These are phyloP conservation scores for Phtheirospermum japonicum DNA, from an alignment of 257 asterid genomes.

Conservation along the genomic window DNA sequence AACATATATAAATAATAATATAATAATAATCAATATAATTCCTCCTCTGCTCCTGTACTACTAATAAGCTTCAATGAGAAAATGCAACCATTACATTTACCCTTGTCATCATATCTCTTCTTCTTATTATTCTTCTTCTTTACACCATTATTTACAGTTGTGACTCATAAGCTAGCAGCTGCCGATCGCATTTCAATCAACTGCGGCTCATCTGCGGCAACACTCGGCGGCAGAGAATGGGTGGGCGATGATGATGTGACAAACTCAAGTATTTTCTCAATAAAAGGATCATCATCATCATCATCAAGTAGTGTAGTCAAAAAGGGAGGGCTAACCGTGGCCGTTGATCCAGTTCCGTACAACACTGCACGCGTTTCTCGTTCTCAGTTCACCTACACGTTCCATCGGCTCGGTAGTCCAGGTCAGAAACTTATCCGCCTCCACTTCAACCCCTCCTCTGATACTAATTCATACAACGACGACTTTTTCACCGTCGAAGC, in stretches of 20 bases:
- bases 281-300: slow-evolving; percentile 33
- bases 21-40: too few relatives aligned
- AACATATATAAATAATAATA: not conserved
- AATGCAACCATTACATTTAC: not conserved
- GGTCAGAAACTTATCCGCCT: slow-evolving; percentile 53
- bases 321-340: not conserved
- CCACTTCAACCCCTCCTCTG: slow-evolving; percentile 39
- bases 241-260: slow-evolving; percentile 17
- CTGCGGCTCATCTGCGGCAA: slow-evolving; percentile 37
- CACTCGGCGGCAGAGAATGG: slow-evolving; percentile 31
- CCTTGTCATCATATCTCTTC: not conserved
- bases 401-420: slow-evolving; percentile 30
- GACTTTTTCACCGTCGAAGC: slow-evolving; percentile 45
- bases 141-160: slow-evolving; percentile 15
- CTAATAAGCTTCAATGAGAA: too few relatives aligned
- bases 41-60: not conserved
- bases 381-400: slow-evolving; percentile 39
- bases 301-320: slow-evolving; percentile 15
- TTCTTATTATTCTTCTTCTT: slow-evolving; percentile 13
- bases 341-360: slow-evolving; percentile 38
- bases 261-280: not conserved
- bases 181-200: slow-evolving; percentile 31
- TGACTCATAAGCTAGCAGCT: not conserved
- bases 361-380: slow-evolving; percentile 39
- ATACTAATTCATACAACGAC: slow-evolving; percentile 21